A percentile compares a stretch with the other conserved stretches of the same genome.
Evolutionary conservation across 1,284 basidiomycete genomes (phyloP).

Genomic region (Jaminaea rosea): DNA sequence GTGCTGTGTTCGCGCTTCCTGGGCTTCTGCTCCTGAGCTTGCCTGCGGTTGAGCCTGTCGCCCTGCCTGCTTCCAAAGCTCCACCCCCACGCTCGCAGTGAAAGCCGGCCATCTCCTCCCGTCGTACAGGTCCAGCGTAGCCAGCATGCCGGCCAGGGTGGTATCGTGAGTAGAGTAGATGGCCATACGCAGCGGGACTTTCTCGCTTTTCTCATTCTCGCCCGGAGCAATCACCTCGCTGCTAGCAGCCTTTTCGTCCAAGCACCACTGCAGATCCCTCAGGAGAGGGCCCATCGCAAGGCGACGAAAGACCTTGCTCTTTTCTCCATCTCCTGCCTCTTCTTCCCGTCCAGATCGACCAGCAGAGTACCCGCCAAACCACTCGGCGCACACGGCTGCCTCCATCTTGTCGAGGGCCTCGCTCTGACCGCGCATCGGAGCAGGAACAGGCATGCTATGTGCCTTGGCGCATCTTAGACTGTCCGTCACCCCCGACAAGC

Average conservation of each 20-base stretch:
- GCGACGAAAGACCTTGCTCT: conserved; percentile 59
- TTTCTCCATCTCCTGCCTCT: conserved; percentile 15
- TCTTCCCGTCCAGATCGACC: too few relatives aligned
- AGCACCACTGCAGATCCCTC: conserved; percentile 57
- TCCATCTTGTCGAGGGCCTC: conserved; percentile 52
- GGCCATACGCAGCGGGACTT: conserved; percentile 47
- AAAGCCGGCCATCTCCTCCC: conserved; percentile 55
- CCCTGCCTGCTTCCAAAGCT: conserved; percentile 26
- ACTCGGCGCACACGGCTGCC: conserved; percentile 64
- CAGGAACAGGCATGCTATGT: conserved; percentile 54
- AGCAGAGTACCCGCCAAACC: conserved; percentile 66
- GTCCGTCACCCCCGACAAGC: conserved; percentile 70
- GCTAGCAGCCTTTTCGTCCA: conserved; percentile 49
- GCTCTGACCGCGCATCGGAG: conserved; percentile 15
- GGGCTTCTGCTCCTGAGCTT: too few relatives aligned
- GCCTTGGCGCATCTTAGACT: conserved; percentile 57
- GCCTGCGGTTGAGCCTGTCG: too few relatives aligned
- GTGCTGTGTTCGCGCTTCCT: too few relatives aligned
- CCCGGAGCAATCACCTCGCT: too few relatives aligned
- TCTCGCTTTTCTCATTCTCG: conserved; percentile 13
- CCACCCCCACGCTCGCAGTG: conserved; percentile 28
- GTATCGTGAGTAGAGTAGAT: conserved; percentile 56
- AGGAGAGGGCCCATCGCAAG: conserved; percentile 69
- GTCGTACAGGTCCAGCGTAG: conserved; percentile 67
- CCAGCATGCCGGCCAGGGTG: conserved; percentile 60